Conservation (phyloP, 345 rosid genomes). For the Dovyalis caffra region DNA sequence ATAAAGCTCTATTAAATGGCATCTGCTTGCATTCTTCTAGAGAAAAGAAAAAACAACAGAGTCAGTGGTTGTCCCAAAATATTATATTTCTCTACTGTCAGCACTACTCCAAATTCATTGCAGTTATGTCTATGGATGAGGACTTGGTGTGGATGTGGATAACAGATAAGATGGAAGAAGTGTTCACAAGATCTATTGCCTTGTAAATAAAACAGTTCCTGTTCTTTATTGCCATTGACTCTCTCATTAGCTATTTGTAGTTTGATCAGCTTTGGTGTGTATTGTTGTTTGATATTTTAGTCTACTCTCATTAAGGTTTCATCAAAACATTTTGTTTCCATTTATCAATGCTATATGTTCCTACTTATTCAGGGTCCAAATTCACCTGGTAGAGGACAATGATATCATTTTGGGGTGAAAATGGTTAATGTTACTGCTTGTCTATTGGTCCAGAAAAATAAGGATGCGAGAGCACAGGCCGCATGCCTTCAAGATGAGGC, state of each 20-base stretch:
- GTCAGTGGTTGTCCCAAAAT: background rate
- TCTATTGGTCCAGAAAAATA: too few species aligned
- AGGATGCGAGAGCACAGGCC: too few species aligned
- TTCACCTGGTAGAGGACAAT: too few species aligned
- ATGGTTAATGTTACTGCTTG: too few species aligned
- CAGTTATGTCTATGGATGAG: background rate
- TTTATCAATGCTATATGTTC: too few species aligned
- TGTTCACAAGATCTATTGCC: background rate
- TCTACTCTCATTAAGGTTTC: background rate
- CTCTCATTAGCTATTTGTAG: background rate
- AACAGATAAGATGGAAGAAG: background rate
- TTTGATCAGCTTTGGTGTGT: background rate
- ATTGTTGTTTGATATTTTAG: background rate
- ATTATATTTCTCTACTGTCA: background rate
- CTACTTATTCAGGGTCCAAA: too few species aligned
- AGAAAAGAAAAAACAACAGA: background rate
- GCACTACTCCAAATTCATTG: background rate
- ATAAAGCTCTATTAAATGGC: constrained; percentile 23
- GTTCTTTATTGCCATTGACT: background rate
- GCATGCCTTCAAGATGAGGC: too few species aligned
- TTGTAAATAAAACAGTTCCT: background rate
- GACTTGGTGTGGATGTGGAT: background rate
- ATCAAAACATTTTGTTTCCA: too few species aligned
- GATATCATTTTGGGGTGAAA: too few species aligned
- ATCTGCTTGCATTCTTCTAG: background rate